Evolutionary conservation across 2,329 filamentous ascomycete species (phyloP), one percentile per base, ranked within the genome.

Genomic region (Chaetomium sp.): DNA sequence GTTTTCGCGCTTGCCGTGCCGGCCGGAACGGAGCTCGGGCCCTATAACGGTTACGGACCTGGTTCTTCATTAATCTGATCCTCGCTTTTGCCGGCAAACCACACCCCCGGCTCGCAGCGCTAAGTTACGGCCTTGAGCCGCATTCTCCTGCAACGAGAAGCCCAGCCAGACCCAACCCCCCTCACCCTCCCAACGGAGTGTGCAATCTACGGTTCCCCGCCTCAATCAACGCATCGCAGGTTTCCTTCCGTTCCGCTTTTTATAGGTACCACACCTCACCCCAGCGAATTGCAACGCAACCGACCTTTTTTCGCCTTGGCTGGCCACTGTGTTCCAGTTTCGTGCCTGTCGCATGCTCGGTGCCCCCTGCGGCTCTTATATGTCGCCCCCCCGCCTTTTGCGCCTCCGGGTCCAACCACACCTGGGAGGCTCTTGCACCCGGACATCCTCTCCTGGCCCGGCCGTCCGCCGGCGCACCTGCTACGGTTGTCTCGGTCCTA

Each of bases 161-260:
- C 53, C 53, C 49, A 53, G 50, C 58, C 53, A 57, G 5, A 38
- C 37, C 56, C 53, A 53, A 52, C 55, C 57, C 53, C 53, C 53
- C 58, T 54, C 59, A 42, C 53, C 45, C 36, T 59, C n/a, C 58
- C 55, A 43, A 41, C 56, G 42, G 19, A 46, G 50, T 56, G 46
- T 53, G 61, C 59, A 65, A 63, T 62, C 57, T 63, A 63, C 57
- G 45, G 51, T 54, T 55, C 59, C 57, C 62, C 59, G 61, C 19
- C 59, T 54, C 60, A 61, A 61, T 65, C 62, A 61, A 59, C 51
- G 55, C 43, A 60, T 63, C 62, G 62, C 62, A 60, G 59, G 62
- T 11, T 51, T 37, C 48, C 46, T 57, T 59, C 61, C 57, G 60
- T 42, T 52, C 57, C 49, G 53, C 58, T 61, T 61, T 58, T 56